Base-by-base conservation (phyloP, 805 yeast genomes). In the Metschnikowia corniflorae region DNA sequence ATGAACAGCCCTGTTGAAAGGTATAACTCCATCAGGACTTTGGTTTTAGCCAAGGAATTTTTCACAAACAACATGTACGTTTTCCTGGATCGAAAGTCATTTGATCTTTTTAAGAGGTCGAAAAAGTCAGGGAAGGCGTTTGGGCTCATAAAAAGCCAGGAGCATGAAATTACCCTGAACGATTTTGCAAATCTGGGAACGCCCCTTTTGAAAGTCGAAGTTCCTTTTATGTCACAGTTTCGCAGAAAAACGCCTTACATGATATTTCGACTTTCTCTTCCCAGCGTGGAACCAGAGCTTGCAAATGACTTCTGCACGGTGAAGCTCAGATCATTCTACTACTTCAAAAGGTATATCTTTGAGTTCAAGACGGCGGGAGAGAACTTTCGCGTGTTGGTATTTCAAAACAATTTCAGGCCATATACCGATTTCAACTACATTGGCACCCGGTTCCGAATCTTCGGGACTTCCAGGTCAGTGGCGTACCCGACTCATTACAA, bases 381-480 rank as follows among this genome's bases (percentile, higher is more conserved):
- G 7, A 19, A 40, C 6, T 60, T 64, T 43, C 55, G 47, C 20
- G 40, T 68, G 9, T 28, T 57, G 7, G 50, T 57, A 31, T 67
- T 66, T 33, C 64, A 63, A 45, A 55, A 61, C 46, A 58, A 58
- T 39, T 53, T 48, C 42, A 53, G 56, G 35, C 66, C 70, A 4
- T 63, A 59, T 43, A 56, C 67, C 10, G 73, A 68, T 47, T 67
- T 68, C 44, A 49, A 29, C 16, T 67, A 63, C 40, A 55, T 55
- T 19, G 45, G 39, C 26, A 65, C 71, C 3, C 44, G 70, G 8
- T 68, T 68, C 42, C 51, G 73, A 29, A 49, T 67, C 3, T 33
- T 61, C 18, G 72, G 73, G 3, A 57, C 69, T 4, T 46, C 68
- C 2, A 36, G 60, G 6, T 35, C 54, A 2, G 49, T 51, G 31